phyloP scores from a whole-genome alignment of 2,329 filamentous ascomycete genomes.

The Acrocalymma vagum region DNA sequence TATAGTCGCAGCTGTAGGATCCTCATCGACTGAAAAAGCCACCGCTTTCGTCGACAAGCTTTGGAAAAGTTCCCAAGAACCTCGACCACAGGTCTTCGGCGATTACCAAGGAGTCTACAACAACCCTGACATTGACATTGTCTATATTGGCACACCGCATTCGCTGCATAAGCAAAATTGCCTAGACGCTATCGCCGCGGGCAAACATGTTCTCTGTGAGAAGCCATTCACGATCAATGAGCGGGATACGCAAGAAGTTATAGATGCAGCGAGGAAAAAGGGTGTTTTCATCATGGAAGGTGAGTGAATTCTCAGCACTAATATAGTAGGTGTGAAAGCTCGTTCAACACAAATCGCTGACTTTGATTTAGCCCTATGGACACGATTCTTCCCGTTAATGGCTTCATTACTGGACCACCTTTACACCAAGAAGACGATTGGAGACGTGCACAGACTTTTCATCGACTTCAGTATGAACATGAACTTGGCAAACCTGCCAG shows the following conservation, averaged over 20 bases:
- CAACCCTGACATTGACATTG: slow-evolving; percentile 77
- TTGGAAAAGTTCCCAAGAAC: slow-evolving; percentile 3
- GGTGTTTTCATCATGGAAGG: slow-evolving; percentile 57
- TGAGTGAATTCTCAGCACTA: slow-evolving; percentile 89
- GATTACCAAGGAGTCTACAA: slow-evolving; percentile 79
- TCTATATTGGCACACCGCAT: slow-evolving; percentile 88
- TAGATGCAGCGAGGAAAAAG: slow-evolving; percentile 73
- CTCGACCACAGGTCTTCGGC: slow-evolving; percentile 67
- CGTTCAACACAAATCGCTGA: slow-evolving; percentile 60
- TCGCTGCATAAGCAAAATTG: slow-evolving; percentile 88
- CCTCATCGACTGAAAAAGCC: slow-evolving; percentile 20
- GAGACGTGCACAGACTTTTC: slow-evolving; percentile 61
- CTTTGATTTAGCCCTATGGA: slow-evolving; percentile 76
- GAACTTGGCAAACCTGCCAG: slow-evolving; percentile 59
- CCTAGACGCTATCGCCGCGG: slow-evolving; percentile 77
- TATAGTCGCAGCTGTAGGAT: slow-evolving; percentile 22
- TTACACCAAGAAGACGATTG: slow-evolving; percentile 54
- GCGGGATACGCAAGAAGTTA: slow-evolving; percentile 74
- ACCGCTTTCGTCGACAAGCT: slow-evolving; percentile 17
- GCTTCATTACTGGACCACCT: slow-evolving; percentile 73
- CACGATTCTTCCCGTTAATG: slow-evolving; percentile 83
- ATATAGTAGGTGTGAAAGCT: slow-evolving; percentile 75
- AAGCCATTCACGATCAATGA: slow-evolving; percentile 86
- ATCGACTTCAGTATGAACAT: slow-evolving; percentile 63
- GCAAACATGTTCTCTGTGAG: slow-evolving; percentile 86